Base-by-base conservation (phyloP, 202 grass and related monocot species). In the Panicum virgatum region DNA sequence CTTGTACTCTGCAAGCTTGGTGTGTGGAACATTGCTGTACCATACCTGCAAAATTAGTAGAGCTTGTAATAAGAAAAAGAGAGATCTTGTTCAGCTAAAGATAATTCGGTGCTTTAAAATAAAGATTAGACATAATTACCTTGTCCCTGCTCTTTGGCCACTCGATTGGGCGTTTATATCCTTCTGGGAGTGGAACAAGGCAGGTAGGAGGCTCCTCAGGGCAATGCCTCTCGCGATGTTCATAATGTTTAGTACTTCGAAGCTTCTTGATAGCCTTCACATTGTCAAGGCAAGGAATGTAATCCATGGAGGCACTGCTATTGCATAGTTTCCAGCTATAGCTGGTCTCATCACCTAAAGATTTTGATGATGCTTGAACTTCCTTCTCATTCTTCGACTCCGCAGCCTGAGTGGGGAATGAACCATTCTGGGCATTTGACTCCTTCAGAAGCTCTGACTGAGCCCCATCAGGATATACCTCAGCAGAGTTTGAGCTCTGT, bases 231-330 rank as follows among this genome's bases (percentile, higher is more conserved):
- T 99, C 97, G 26, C 97, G 88, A 74, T 99, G 97, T 80, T 99
- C 93, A 62, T 94, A 99, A 78, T 99, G 97, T 66, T 93, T 96
- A 42, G 93, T 99, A 46, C 78, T 84, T 57, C 63, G 81, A 80
- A 99, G 91, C 67, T 89, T 90, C 89, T 89, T 99, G 67, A 99
- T 94, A 76, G 93, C 91, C 83, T 91, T 93, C 86, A 86, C 89
- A 57, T 99, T 96, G 76, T 99, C 97, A 69, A 99, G 93, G 83
- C 97, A 99, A 89, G 97, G 97, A 72, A 99, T 94, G 79, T 94
- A 99, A 92, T 99, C 97, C 51, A 80, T 66, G 5, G 57, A 77
- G 18, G 87, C 80, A 56, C 64, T 84, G 78, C 34, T 92, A 85
- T 88, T 91, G 63, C 97, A 99, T 73, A 99, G 64, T 37, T 99